A percentile compares a stretch with the other conserved stretches of the same genome.
Evolutionary conservation across 108 stramenopile genomes (phyloP).

Genomic region (Ochromonas danica): DNA sequence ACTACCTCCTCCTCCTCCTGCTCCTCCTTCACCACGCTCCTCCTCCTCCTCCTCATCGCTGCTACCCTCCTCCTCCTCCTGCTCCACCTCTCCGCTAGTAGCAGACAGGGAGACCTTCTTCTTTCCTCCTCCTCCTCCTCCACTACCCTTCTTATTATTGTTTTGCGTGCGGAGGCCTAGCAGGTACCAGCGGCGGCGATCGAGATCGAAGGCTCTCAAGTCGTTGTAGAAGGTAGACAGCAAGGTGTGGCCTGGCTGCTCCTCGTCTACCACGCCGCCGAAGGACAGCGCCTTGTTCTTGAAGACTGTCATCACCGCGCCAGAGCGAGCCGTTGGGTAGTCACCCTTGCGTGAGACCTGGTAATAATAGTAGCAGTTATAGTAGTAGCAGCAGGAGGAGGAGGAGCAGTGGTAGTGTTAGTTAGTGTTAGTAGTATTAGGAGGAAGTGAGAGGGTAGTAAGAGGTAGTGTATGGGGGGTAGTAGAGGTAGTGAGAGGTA

Average conservation of each 20-base stretch:
- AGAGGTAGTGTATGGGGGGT: neutral
- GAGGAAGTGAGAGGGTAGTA: too few relatives aligned
- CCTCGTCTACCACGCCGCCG: conserved; percentile 48
- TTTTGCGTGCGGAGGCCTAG: conserved; percentile 22
- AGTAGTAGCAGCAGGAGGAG: too few relatives aligned
- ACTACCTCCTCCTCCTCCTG: neutral
- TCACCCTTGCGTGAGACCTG: conserved; percentile 59
- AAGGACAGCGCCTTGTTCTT: conserved; percentile 57
- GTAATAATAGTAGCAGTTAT: too few relatives aligned
- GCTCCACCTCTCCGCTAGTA: neutral
- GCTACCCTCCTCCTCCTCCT: conserved; percentile 36
- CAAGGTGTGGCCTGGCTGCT: conserved; percentile 12
- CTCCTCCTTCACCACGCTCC: neutral
- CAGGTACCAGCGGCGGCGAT: conserved; percentile 50
- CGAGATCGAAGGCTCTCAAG: conserved; percentile 59
- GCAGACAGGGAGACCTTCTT: too few relatives aligned
- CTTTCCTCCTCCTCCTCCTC: conserved; percentile 35
- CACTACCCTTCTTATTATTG: neutral
- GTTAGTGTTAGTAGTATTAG: too few relatives aligned
- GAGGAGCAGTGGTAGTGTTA: too few relatives aligned
- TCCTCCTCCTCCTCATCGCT: conserved; percentile 40
- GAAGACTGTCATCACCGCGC: conserved; percentile 49
- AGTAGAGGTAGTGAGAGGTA: too few relatives aligned
- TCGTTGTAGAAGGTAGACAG: conserved; percentile 54
- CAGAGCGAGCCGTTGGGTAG: conserved; percentile 51